These are phyloP conservation scores for Orbilia quercus DNA, from an alignment of 2,329 filamentous ascomycete species.

Conservation along the genomic window DNA sequence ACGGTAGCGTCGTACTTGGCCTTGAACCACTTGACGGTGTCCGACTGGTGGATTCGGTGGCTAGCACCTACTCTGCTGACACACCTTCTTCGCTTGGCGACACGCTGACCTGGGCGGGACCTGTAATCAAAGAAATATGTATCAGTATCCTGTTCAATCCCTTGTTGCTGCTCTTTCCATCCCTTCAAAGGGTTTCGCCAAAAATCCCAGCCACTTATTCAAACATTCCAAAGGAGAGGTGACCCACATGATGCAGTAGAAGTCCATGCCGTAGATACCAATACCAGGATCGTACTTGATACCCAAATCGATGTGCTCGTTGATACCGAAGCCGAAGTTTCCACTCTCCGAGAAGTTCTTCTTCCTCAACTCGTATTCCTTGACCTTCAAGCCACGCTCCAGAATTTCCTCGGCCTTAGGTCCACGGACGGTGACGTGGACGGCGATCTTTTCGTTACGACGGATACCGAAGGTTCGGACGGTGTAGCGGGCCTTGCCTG, in stretches of 20 bases:
- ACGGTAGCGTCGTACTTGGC: constrained; percentile 83
- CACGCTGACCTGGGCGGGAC: constrained; percentile 97
- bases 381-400: constrained; percentile 99
- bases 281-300: constrained; percentile 99
- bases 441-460: constrained; percentile 99
- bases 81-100: constrained; percentile 91
- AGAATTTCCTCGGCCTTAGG: constrained; percentile 99
- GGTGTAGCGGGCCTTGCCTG: constrained; percentile 93
- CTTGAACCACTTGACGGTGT: constrained; percentile 99
- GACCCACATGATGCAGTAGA: constrained; percentile 98
- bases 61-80: constrained; percentile 85
- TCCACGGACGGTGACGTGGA: constrained; percentile 99
- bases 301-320: constrained; percentile 99
- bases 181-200: background rate
- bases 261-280: constrained; percentile 99
- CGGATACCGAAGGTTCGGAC: constrained; percentile 99
- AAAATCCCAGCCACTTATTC: background rate
- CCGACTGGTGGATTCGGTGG: constrained; percentile 92
- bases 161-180: background rate
- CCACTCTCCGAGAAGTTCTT: constrained; percentile 99
- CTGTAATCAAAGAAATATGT: constrained; percentile 62
- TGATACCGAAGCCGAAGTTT: constrained; percentile 99
- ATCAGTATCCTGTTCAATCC: constrained; percentile 60
- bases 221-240: background rate
- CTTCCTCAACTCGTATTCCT: constrained; percentile 99